Evolutionary conservation across 2,329 filamentous ascomycete species (phyloP), one percentile per base, ranked within the genome.

Genomic region (Botryosphaeria dothidea): DNA sequence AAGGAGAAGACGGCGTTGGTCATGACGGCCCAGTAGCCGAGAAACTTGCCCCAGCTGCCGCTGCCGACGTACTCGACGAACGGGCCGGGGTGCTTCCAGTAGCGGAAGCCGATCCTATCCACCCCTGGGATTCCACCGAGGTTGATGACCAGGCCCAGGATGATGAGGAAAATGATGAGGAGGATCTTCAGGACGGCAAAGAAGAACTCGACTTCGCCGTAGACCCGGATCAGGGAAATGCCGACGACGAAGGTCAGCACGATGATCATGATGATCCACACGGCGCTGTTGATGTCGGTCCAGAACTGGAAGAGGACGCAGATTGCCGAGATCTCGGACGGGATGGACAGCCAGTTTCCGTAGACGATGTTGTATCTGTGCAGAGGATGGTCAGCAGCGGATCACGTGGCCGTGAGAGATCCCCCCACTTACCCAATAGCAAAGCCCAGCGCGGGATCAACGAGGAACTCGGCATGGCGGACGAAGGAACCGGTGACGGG

Each of bases 51-150:
- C 80, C 80, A 84, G 1, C 71, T 68, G 0, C 85, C 85, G 0
- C 77, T 76, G 2, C 80, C 81, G 21, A 90, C 83, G 71, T 88
- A 85, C 70, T 88, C 85, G 46, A 88, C 86, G 71, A 90, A 88
- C 0, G 87, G 85, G 0, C 86, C 88, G 1, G 77, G 77, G 8
- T 74, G 67, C 25, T 72, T 73, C 80, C 81, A 83, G 68, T 82
- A 73, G 17, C 80, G 74, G 71, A 83, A 83, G 5, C 81, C 81
- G 45, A 77, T 78, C 1, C 70, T 70, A 57, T 77, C 74, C 36
- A 79, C 74, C 65, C 76, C 65, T 3, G 80, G 80, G 67, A 82
- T 81, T 36, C 78, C 80, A 60, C 81, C 81, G 34, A 78, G 71
- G 72, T 78, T 82, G 68, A 79, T 80, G 66, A 82, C 69, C 65